Base-by-base conservation (phyloP, 441 rosid species). In the Aquilaria agallochum region DNA sequence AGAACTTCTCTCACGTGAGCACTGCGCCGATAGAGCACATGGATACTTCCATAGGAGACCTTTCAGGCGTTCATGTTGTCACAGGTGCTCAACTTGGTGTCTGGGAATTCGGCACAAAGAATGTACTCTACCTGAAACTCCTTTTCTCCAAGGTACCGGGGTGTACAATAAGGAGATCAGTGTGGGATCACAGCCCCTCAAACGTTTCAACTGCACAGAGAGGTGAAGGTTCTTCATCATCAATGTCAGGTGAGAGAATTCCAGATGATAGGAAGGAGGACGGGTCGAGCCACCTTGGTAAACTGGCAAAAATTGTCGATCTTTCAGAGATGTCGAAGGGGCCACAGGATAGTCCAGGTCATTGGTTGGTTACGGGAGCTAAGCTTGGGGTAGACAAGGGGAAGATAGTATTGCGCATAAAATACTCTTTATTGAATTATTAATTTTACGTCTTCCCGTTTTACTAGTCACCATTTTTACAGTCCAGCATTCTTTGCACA, bases 301-400 rank as follows among this genome's bases (percentile, higher is more conserved):
- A 85, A 57, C 74, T 88, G 44, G 83, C 78, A 0, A 88, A 85
- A 82, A 77, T 85, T 14, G 89, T 88, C 32, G 91, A 88, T 64
- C 49, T 68, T 57, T 76, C 86, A 2, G 89, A 85, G 71, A 85
- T 88, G 95, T 80, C 70, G 3, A 83, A 78, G 69, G 95, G 91
- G 53, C 89, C 95, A 6, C 86, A 81, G 50, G 91, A 85, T 74
- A 68, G 80, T 60, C 91, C 95, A 5, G 95, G 91, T 44, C 90
- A 88, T 73, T 88, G 95, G 95, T 69, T 85, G 78, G 89, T 88
- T n/a, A 87, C 95, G 1, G 95, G 95, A 47, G 91, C 87, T 36
- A 88, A 88, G 79, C 89, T 87, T 33, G 91, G 95, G 55, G 84
- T 85, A 44, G 89, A 85, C 68, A 85, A 87, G 64, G 91, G 91